Evolutionary conservation across 2,329 filamentous ascomycete species (phyloP).

Genomic region (Berkeleyomyces rouxiae): DNA sequence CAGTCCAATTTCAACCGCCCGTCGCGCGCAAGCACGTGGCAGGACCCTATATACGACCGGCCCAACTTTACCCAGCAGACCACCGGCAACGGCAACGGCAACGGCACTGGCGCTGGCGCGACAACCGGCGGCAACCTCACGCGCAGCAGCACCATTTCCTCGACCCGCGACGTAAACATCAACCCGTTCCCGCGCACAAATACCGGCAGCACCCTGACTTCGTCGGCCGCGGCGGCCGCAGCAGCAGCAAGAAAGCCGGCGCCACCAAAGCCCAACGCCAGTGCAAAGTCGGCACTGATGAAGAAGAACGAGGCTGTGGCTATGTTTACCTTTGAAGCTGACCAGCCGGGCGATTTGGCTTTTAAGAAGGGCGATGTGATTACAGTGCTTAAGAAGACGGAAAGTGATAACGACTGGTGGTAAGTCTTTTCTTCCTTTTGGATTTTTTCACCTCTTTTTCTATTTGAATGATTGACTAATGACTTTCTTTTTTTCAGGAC

Average conservation of each 20-base stretch:
- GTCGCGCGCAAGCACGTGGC: conserved; percentile 52
- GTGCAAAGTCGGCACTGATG: conserved; percentile 36
- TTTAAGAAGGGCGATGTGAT: conserved; percentile 98
- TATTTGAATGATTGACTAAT: not conserved
- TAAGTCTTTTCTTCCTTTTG: conserved; percentile 26
- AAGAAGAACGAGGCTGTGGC: conserved; percentile 73
- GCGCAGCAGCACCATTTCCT: conserved; percentile 37
- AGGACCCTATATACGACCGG: conserved; percentile 55
- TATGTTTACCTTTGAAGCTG: conserved; percentile 84
- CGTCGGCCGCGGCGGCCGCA: conserved; percentile 37
- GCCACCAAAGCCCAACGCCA: conserved; percentile 79
- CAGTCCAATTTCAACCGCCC: conserved; percentile 38
- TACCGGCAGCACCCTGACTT: conserved; percentile 6
- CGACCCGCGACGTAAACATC: conserved; percentile 14
- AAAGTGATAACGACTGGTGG: conserved; percentile 93
- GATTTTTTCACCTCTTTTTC: not conserved
- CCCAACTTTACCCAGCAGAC: not conserved
- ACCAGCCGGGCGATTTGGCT: conserved; percentile 77
- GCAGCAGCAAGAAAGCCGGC: conserved; percentile 39
- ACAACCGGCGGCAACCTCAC: not conserved
- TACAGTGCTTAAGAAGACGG: conserved; percentile 83
- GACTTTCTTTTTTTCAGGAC: conserved; percentile 41
- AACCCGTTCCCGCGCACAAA: conserved; percentile 11
- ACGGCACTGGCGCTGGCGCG: not conserved
- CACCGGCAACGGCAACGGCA: not conserved